Evolutionary conservation across 192 early-diverging fungal genomes (phyloP), one percentile per base, ranked within the genome.

Genomic region (Backusella psychrophila): DNA sequence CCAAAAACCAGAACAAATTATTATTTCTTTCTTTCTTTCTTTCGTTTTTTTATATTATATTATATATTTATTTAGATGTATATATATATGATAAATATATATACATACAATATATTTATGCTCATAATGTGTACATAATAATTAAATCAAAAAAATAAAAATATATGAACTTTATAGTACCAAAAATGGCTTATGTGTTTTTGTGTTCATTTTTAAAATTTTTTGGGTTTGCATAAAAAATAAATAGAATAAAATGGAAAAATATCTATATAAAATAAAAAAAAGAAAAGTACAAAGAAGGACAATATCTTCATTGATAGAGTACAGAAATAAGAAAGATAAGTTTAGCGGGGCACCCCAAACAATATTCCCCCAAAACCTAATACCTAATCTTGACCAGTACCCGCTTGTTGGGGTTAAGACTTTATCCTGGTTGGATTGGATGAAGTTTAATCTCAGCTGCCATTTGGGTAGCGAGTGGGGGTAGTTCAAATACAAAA

Each of bases 321-420:
- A 46, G 36, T 14, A 19, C 17, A 71, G 31, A 46, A 33, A 52
- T 15, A 23, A 72, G 14, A 52, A 72, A 46, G n/a, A 46, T 3
- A 39, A 42, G 39, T 42, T 69, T 38, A 69, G 38, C 68, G 38
- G 56, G 66, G 34, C 11, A 23, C 68, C 68, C 68, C 68, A 69
- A 69, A 69, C 34, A 21, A 67, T 5, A 23, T 69, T 35, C 39
- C 71, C 71, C 71, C 71, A 72, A 72, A 72, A 42, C 15, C 71
- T 29, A 44, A 44, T 33, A 72, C 19, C 3, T 41, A 71, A 38
- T 41, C n/a, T 41, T 52, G 42, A 29, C 46, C 38, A 52, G 71
- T 44, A 33, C 71, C 71, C 36, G 71, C 71, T 72, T 53, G 71
- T 72, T 72, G 71, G 71, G 71, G 71, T 72, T 39, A 19, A 52